Conservation (phyloP, 352 stramenopile genomes). For the Phytophthora sojae region DNA sequence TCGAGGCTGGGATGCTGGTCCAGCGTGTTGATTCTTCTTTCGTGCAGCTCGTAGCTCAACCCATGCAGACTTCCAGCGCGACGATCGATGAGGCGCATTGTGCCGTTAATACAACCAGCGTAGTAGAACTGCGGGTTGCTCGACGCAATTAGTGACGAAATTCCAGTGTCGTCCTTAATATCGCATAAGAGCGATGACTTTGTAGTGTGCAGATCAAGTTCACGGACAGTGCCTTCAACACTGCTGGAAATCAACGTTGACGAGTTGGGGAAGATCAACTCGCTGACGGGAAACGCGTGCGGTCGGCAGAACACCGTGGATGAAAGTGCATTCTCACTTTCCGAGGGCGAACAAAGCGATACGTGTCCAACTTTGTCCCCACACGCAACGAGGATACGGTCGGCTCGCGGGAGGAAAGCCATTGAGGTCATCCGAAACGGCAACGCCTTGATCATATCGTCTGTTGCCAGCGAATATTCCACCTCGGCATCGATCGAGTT, state of each 20-base stretch:
- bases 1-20: slow-evolving; percentile 62
- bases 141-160: slow-evolving; percentile 55
- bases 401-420: slow-evolving; percentile 66
- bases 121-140: slow-evolving; percentile 41
- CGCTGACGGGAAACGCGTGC: slow-evolving; percentile 55
- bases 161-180: slow-evolving; percentile 38
- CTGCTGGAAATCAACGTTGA: slow-evolving; percentile 68
- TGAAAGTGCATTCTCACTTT: not conserved
- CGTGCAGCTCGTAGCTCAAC: slow-evolving; percentile 49
- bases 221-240: slow-evolving; percentile 62
- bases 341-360: slow-evolving; percentile 20
- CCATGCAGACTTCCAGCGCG: slow-evolving; percentile 31
- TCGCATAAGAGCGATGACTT: slow-evolving; percentile 55
- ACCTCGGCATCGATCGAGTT: slow-evolving; percentile 17
- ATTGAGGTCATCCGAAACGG: slow-evolving; percentile 65
- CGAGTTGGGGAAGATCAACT: slow-evolving; percentile 64
- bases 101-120: slow-evolving; percentile 58
- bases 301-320: slow-evolving; percentile 48
- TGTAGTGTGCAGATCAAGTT: slow-evolving; percentile 60
- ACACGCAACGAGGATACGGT: slow-evolving; percentile 61
- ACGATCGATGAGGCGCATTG: slow-evolving; percentile 55
- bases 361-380: slow-evolving; percentile 81
- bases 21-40: slow-evolving; percentile 78
- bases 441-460: slow-evolving; percentile 65
- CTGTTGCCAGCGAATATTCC: slow-evolving; percentile 48